Evolutionary conservation across 768 basidiomycete species (phyloP).

Genomic region (Erythrobasidium yunnanense): DNA sequence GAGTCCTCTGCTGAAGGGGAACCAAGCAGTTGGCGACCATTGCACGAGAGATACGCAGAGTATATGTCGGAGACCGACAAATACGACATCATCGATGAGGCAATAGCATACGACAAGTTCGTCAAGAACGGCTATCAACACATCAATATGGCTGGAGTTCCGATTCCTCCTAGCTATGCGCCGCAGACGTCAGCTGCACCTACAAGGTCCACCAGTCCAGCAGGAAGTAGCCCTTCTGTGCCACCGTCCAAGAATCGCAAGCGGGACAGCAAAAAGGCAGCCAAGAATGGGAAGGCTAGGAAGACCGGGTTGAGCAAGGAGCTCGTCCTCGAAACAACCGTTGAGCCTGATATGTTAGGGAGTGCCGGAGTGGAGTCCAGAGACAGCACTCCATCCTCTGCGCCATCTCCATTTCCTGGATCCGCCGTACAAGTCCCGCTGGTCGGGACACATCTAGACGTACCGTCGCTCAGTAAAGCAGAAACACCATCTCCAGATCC

Average conservation of each 20-base stretch:
- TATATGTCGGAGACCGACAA: conserved; percentile 72
- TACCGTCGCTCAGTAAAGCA: too few relatives aligned
- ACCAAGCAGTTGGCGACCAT: conserved; percentile 69
- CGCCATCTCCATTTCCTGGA: too few relatives aligned
- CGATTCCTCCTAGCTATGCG: neutral
- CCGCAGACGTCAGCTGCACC: neutral
- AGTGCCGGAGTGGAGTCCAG: neutral
- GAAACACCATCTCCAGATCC: too few relatives aligned
- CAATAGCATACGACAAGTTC: conserved; percentile 32
- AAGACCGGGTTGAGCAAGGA: conserved; percentile 15
- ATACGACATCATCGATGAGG: conserved; percentile 66
- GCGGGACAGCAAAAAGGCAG: too few relatives aligned
- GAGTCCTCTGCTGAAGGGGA: too few relatives aligned
- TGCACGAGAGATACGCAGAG: conserved; percentile 72
- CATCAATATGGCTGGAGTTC: neutral
- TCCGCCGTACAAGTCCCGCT: too few relatives aligned
- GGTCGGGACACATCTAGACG: too few relatives aligned
- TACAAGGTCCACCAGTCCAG: neutral
- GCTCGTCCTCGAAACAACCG: neutral
- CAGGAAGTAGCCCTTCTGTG: neutral
- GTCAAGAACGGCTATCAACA: neutral
- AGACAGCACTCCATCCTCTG: neutral
- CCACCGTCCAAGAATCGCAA: too few relatives aligned
- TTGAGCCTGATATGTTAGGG: neutral
- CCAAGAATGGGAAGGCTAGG: conserved; percentile 34